Evolutionary conservation across 139 green algal genomes (phyloP), one percentile per base, ranked within the genome.

Genomic region (Gonium pectorale): DNA sequence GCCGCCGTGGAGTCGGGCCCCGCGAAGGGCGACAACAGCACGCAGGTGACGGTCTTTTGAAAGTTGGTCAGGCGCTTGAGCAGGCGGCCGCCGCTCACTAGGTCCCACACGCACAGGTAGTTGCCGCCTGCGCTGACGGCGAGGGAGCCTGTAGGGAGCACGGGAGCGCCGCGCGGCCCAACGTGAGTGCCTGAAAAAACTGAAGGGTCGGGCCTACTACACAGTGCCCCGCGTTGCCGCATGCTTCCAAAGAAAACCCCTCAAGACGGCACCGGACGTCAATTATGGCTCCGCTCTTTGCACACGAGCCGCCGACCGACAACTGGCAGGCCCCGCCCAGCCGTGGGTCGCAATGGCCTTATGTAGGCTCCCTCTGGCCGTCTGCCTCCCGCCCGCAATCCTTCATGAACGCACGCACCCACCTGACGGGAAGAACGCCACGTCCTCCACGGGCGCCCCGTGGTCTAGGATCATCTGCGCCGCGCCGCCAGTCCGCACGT

Each of bases 11-110:
- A 89, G 52, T 91, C 88, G 0, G 90, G 92, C 2, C 90, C 94
- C 26, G 93, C 91, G 40, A 90, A 8, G 0, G 92, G 81, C 7
- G 89, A 89, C 41, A 97, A 67, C 7, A 60, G 26, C 17, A 98
- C 88, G n/a, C 86, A 94, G 0, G 93, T 98, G 26, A 98, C 90
- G 0, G 97, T 99, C 90, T 99, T 99, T 81, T 99, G 97, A 86
- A 99, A 97, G 83, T 95, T 96, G 67, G 86, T 67, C 22, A 99
- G 75, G 0, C 88, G 79, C 31, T 91, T 79, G 54, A 99, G 85
- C 80, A 97, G 89, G 17, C 89, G 89, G 3, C 96, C 95, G 11
- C 96, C 95, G 3, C 75, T 43, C 78, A 86, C 73, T 64, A 99
- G 68, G 89, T 98, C 94, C 96, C 96, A 99, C 24, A 98, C 94